Percentiles rank a stretch among this genome's conserved stretches.
phyloP scores from a whole-genome alignment of 1,139 yeast species.

The Suhomyces bolitotheri region DNA sequence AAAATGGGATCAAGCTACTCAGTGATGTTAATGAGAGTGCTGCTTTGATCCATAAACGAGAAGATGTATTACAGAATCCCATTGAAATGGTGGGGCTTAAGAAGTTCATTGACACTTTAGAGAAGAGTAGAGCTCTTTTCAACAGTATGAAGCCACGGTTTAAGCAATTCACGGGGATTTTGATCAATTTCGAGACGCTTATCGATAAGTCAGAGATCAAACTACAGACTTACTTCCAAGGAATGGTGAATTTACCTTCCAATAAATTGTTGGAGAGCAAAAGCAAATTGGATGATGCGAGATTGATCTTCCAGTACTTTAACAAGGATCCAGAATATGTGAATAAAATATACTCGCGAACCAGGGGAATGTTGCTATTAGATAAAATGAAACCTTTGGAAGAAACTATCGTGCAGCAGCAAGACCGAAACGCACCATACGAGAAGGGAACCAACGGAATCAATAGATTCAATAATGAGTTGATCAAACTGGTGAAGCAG shows the following conservation, averaged over 20 bases:
- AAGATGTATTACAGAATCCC: conserved; percentile 40
- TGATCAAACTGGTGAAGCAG: conserved; percentile 49
- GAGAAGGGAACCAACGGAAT: conserved; percentile 68
- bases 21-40: conserved; percentile 69
- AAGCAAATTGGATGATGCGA: conserved; percentile 23
- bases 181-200: conserved; percentile 46
- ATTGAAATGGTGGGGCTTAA: conserved; percentile 42
- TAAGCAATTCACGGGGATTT: conserved; percentile 50
- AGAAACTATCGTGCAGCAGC: conserved; percentile 37
- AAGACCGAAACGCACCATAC: conserved; percentile 44
- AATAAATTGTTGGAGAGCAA: conserved; percentile 14
- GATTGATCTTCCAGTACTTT: conserved; percentile 47
- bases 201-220: conserved; percentile 49
- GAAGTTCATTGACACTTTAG: conserved; percentile 41
- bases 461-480: conserved; percentile 52
- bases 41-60: conserved; percentile 54
- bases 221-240: conserved; percentile 36
- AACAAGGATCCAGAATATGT: conserved; percentile 34
- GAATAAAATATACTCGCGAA: conserved; percentile 45
- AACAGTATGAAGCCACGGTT: conserved; percentile 40
- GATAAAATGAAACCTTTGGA: conserved; percentile 42
- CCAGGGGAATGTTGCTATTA: conserved; percentile 46
- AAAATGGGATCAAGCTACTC: conserved; percentile 59
- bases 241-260: conserved; percentile 17
- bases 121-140: conserved; percentile 34